Percentiles rank a stretch among this genome's conserved stretches.
phyloP scores from a whole-genome alignment of 148 eudicot species.

The Rhododendron henanense region DNA sequence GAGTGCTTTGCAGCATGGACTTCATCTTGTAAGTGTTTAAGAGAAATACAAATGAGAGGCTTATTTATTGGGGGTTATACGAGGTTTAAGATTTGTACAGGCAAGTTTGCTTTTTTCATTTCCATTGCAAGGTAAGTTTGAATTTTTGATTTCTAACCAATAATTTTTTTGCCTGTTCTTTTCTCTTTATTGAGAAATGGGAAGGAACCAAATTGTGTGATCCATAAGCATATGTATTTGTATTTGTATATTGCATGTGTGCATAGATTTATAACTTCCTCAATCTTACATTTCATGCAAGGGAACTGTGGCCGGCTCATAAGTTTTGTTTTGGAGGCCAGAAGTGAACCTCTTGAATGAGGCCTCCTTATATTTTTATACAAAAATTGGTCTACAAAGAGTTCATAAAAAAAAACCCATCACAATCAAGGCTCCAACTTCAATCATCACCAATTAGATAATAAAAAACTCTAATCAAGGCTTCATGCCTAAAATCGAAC shows the following conservation, averaged over 20 bases:
- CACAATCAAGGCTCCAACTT: too few species aligned
- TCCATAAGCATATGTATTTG: neutral
- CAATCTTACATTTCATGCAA: neutral
- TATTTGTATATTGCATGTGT: neutral
- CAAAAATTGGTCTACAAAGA: too few species aligned
- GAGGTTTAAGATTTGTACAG: neutral
- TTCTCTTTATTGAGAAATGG: neutral
- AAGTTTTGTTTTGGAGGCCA: too few species aligned
- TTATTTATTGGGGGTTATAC: neutral
- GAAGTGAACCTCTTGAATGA: too few species aligned
- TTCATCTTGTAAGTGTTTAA: neutral
- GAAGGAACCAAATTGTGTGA: neutral
- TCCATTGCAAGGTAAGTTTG: neutral
- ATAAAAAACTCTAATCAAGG: too few species aligned
- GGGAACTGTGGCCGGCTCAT: neutral
- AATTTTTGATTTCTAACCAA: neutral
- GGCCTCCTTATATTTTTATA: too few species aligned
- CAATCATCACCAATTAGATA: too few species aligned
- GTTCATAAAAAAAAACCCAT: too few species aligned
- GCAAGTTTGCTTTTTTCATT: neutral
- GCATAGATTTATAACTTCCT: neutral
- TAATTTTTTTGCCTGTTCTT: neutral
- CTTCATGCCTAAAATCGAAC: too few species aligned
- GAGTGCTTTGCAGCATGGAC: neutral
- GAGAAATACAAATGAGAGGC: neutral